Evolutionary conservation across 2,329 filamentous ascomycete species (phyloP), one percentile per base, ranked within the genome.

Genomic region (Colletotrichum salicis): DNA sequence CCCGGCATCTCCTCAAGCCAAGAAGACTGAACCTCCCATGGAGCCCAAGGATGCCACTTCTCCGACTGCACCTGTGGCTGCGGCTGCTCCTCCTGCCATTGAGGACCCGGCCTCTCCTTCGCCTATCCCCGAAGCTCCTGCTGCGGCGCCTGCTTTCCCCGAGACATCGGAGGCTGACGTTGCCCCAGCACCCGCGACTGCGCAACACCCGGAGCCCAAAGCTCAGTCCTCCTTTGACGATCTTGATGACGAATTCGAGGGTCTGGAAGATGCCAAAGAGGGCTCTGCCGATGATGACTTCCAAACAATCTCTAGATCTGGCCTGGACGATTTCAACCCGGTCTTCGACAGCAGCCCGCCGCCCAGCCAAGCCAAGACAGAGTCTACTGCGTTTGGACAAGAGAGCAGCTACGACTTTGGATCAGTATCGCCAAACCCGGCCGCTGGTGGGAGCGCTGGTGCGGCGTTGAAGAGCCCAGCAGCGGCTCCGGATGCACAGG

Each of bases 181-280:
- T 35, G 56, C 51, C 15, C 27, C 61, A 24, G 37, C 7, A 12
- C 58, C 80, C 83, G 78, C 76, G 76, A 76, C 31, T 75, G 13
- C 37, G 27, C 67, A 66, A 51, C 68, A 54, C 52, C 19, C 81
- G 13, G 73, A 76, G 51, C 64, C 77, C 41, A 73, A 78, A 48
- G 88, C 70, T 5, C 55, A 88, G 77, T 82, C 87, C 27, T 86
- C 89, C 1, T 94, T 95, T 79, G 91, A 93, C 72, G 93, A 95
- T 62, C 90, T 95, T 72, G 93, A 94, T 61, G 89, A 92, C 74
- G 93, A 94, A 54, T 96, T 96, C 76, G 93, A 94, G 76, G 94
- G 94, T 67, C 88, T 97, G 19, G 91, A 94, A 71, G 94, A 97
- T 77, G 94, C 94, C 56, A 94, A 94, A 79, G 94, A 96, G 80